Percentiles rank a stretch among this genome's conserved stretches.
Evolutionary conservation across 169 alveolate species (phyloP).

Genomic region (Toxoplasma gondii): DNA sequence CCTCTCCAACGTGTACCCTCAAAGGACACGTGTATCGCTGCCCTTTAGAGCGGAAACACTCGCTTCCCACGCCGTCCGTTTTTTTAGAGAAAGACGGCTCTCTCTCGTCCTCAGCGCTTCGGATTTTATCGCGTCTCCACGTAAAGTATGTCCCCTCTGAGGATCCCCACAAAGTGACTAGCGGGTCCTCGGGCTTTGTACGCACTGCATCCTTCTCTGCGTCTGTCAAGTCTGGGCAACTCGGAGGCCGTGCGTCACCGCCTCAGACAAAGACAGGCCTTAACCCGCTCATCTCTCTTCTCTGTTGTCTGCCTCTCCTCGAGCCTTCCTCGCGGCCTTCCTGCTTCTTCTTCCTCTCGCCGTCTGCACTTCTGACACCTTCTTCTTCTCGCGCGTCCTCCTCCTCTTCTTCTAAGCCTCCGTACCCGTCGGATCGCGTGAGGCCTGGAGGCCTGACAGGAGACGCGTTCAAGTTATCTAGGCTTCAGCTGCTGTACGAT

Average conservation of each 20-base stretch:
- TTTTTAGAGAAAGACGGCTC: neutral
- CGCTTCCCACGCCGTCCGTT: no score
- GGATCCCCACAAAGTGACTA: neutral
- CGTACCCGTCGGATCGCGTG: neutral
- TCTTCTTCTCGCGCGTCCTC: neutral
- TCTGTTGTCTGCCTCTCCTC: neutral
- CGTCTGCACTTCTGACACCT: neutral
- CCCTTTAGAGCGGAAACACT: no score
- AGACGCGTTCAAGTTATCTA: no score
- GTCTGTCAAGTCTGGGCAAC: neutral
- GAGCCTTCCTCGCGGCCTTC: slow-evolving; percentile 10
- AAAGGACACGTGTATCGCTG: no score
- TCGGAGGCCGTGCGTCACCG: neutral
- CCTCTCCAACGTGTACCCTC: no score
- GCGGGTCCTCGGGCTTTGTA: neutral
- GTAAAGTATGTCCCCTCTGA: neutral
- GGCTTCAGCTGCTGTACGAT: no score
- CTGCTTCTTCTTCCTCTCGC: slow-evolving; percentile 29
- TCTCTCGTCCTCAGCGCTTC: neutral
- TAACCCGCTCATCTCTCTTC: neutral
- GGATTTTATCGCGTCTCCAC: neutral
- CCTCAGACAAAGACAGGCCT: neutral
- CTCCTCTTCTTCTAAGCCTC: neutral
- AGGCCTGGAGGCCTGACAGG: neutral
- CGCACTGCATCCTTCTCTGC: neutral